A percentile compares a stretch with the other conserved stretches of the same genome.
Conservation (phyloP, 495 filamentous ascomycete genomes). For the Neurospora tetraspora region DNA sequence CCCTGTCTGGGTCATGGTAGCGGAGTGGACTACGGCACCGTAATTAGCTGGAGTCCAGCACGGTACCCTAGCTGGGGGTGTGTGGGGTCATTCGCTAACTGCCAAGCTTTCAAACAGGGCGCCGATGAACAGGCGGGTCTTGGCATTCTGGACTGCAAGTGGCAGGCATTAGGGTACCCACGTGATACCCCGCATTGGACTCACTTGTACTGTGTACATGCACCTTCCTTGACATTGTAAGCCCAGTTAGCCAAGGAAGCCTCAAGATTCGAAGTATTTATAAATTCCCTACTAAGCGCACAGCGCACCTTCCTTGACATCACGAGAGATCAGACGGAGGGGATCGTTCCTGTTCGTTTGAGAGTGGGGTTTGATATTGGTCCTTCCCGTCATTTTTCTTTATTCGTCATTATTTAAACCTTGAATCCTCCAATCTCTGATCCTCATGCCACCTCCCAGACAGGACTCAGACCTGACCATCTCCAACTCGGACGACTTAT, state of each 20-base stretch:
- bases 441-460: not conserved
- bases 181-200: slow-evolving; percentile 28
- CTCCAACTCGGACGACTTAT: not conserved
- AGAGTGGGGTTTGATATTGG: not conserved
- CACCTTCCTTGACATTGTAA: not conserved
- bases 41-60: not conserved
- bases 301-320: not conserved
- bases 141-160: slow-evolving; percentile 1
- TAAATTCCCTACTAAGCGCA: no score
- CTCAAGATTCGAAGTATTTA: no score
- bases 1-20: not conserved
- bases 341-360: not conserved
- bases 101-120: not conserved
- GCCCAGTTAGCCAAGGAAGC: no score
- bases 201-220: not conserved
- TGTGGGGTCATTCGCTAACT: not conserved
- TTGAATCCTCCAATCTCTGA: not conserved
- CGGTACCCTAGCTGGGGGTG: not conserved
- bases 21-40: not conserved
- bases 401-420: not conserved
- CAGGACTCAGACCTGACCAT: not conserved
- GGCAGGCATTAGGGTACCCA: slow-evolving; percentile 7
- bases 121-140: not conserved
- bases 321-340: not conserved
- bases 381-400: not conserved